Evolutionary conservation across 2,329 filamentous ascomycete species (phyloP), one percentile per base, ranked within the genome.

Genomic region (Didymosphaeria variabile): DNA sequence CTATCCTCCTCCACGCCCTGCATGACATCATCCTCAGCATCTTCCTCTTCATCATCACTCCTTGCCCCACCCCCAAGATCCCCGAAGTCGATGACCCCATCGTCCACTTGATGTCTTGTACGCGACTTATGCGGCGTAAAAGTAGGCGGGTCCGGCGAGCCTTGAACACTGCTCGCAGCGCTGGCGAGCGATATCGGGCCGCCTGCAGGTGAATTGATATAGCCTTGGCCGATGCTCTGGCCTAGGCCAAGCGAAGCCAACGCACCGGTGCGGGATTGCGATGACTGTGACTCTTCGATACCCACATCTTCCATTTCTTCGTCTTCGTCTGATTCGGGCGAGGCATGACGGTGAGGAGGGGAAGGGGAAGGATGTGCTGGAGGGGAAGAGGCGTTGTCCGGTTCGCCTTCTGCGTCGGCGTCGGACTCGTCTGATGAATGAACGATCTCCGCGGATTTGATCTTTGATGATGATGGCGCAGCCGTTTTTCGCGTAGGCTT

Each of bases 131-230:
- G 59, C 60, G 62, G 57, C 19, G 59, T 60, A 29, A 65, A 59
- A 2, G 50, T 52, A 1, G 64, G 59, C 5, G 69, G 66, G 44
- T 74, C 72, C 4, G 76, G 73, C 10, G 68, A 70, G 17, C 72
- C 72, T 45, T 71, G 68, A 3, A 64, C 70, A 51, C 71, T 80
- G 59, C 73, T 81, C 8, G 80, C 79, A 0, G 80, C 81, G 61
- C 78, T 80, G 17, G 77, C 78, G 40, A 83, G 72, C 17, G 75
- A 79, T 47, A 82, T 81, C 2, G 81, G 81, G 3, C 80, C 80
- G 29, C 72, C 70, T 23, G 68, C 70, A 0, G 76, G 74, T 2
- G 71, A 72, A 10, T 68, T 67, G 31, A 67, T 61, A n/a, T 68
- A 64, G 5, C 66, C 61, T 6, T 62, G 58, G 21, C 73, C 74